Evolutionary conservation across 1,284 basidiomycete species (phyloP).

Genomic region (Wallemia ichthyophaga): DNA sequence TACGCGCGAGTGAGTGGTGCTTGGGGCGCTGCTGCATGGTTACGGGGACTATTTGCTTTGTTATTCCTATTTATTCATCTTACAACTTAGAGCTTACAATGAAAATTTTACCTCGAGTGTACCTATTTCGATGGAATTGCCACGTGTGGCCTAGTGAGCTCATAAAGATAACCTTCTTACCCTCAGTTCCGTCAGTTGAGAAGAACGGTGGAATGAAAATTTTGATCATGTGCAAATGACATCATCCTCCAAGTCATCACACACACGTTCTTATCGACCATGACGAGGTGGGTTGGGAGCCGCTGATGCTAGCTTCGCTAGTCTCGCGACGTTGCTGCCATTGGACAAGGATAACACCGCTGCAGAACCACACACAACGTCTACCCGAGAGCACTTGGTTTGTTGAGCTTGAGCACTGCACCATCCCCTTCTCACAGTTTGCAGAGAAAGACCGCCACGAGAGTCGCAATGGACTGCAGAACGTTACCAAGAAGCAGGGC

Average conservation of each 20-base stretch:
- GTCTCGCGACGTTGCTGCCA: too few species aligned
- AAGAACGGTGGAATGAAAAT: too few species aligned
- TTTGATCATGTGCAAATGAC: too few species aligned
- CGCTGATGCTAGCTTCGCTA: not conserved
- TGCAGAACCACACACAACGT: not conserved
- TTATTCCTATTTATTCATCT: too few species aligned
- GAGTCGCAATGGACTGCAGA: not conserved
- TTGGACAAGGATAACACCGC: not conserved
- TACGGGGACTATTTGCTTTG: too few species aligned
- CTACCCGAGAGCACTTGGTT: not conserved
- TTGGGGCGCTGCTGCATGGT: too few species aligned
- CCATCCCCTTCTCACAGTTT: not conserved
- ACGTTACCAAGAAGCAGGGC: not conserved
- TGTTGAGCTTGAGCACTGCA: not conserved
- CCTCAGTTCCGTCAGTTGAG: too few species aligned
- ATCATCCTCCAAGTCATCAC: too few species aligned
- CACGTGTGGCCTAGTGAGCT: too few species aligned
- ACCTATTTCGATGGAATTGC: not conserved
- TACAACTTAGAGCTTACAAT: not conserved
- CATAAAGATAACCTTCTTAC: too few species aligned
- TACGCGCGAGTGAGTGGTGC: too few species aligned
- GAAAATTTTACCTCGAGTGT: not conserved
- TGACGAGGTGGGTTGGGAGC: not conserved
- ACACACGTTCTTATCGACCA: not conserved
- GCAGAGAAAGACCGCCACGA: not conserved